phyloP scores from a whole-genome alignment of 2,329 filamentous ascomycete genomes.

The Coniochaeta prunicola region DNA sequence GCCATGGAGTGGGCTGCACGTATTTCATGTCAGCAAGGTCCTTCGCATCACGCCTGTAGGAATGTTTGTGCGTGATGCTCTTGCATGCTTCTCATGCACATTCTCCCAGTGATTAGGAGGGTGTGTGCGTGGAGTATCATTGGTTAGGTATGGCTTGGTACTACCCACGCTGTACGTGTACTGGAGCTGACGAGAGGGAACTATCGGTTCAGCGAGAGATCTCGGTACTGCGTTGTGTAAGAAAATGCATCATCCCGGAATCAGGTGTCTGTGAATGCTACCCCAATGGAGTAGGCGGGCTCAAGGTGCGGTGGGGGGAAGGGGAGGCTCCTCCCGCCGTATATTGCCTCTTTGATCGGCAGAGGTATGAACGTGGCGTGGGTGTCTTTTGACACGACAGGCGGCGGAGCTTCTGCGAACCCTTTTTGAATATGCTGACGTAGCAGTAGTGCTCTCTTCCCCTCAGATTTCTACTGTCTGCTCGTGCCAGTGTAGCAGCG shows the following conservation, averaged over 20 bases:
- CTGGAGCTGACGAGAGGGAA: neutral
- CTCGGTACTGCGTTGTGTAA: neutral
- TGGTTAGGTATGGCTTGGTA: neutral
- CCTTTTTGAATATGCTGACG: neutral
- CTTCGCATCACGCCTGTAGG: neutral
- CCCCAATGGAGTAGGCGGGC: neutral
- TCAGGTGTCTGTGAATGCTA: neutral
- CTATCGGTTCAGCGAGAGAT: neutral
- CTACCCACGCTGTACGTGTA: neutral
- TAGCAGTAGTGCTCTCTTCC: neutral
- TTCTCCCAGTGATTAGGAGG: neutral
- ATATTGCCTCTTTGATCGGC: conserved; percentile 1
- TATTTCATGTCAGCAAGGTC: neutral
- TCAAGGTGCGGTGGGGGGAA: neutral
- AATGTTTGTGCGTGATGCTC: neutral
- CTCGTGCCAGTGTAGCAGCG: neutral
- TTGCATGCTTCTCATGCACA: neutral
- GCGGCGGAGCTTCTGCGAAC: neutral
- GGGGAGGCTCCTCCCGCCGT: neutral
- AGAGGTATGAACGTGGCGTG: neutral
- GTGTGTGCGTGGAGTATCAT: neutral
- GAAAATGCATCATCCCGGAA: neutral
- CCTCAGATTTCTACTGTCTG: neutral
- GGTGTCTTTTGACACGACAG: neutral
- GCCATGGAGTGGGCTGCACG: neutral